Evolutionary conservation across 805 yeast species (phyloP).

Genomic region (Lachancea thermotolerans): DNA sequence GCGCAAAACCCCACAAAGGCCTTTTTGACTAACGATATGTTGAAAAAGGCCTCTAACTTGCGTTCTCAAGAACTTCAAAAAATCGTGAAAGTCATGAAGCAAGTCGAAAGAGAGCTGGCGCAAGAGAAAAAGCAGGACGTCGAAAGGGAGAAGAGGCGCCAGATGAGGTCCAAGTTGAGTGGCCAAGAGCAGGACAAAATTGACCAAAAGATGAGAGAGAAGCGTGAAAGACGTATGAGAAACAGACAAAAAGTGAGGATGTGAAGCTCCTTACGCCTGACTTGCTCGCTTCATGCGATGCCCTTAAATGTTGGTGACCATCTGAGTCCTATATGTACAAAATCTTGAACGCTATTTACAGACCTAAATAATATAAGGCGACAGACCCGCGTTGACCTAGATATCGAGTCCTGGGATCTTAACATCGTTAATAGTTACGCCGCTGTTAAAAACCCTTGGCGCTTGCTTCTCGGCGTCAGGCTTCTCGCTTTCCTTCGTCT

Average conservation of each 20-base stretch:
- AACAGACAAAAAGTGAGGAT: slow-evolving; percentile 50
- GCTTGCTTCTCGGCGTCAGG: background rate
- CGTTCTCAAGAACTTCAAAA: slow-evolving; percentile 71
- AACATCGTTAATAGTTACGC: slow-evolving; percentile 22
- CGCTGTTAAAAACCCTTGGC: slow-evolving; percentile 12
- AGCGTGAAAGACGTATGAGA: slow-evolving; percentile 67
- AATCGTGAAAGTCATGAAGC: slow-evolving; percentile 63
- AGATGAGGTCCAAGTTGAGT: slow-evolving; percentile 43
- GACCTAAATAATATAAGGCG: background rate
- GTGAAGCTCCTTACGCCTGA: slow-evolving; percentile 6
- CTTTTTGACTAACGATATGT: slow-evolving; percentile 65
- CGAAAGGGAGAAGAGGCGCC: slow-evolving; percentile 57
- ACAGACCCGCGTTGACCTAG: slow-evolving; percentile 1
- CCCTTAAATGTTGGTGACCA: no score
- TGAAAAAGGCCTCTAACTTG: slow-evolving; percentile 66
- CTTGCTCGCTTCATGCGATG: background rate
- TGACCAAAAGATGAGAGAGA: slow-evolving; percentile 73
- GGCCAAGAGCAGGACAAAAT: slow-evolving; percentile 75
- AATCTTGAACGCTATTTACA: background rate
- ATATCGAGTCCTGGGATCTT: slow-evolving; percentile 27
- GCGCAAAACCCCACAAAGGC: slow-evolving; percentile 37
- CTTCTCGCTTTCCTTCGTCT: background rate
- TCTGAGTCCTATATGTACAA: background rate
- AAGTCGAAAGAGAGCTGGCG: slow-evolving; percentile 55
- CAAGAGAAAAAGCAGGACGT: slow-evolving; percentile 67